Evolutionary conservation across 441 rosid genomes (phyloP).

Genomic region (Populus hybrid): DNA sequence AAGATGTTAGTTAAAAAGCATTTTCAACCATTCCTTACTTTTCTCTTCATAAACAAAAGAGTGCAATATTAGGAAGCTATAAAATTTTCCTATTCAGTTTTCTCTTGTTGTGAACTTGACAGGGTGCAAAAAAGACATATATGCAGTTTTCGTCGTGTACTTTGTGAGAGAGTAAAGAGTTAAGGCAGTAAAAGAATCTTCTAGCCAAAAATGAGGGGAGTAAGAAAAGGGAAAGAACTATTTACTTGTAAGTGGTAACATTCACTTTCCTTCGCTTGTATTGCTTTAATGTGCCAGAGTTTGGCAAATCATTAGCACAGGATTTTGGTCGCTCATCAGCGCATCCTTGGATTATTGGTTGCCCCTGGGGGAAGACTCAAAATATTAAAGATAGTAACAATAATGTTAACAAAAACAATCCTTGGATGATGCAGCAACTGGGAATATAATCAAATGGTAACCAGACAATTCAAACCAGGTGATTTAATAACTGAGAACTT

Average conservation of each 20-base stretch:
- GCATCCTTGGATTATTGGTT: slow-evolving; percentile 30
- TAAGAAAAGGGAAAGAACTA: not conserved
- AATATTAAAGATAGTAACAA: slow-evolving; percentile 4
- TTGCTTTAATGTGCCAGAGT: slow-evolving; percentile 28
- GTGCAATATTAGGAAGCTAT: not conserved
- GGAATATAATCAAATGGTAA: not conserved
- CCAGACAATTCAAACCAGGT: not conserved
- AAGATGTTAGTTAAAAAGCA: not conserved
- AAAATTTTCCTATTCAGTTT: not conserved
- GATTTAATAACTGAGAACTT: slow-evolving; percentile 25
- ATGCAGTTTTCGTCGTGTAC: not conserved
- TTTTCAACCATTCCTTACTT: not conserved
- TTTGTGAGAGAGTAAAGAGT: not conserved
- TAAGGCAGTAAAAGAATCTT: not conserved
- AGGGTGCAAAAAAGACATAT: not conserved
- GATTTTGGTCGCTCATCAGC: slow-evolving; percentile 16
- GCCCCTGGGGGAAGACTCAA: slow-evolving; percentile 34
- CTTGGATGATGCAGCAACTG: not conserved
- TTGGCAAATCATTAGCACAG: slow-evolving; percentile 23
- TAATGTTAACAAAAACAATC: not conserved
- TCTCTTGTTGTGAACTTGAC: not conserved
- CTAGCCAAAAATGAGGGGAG: too few relatives aligned
- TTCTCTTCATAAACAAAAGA: not conserved
- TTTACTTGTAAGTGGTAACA: slow-evolving; percentile 37
- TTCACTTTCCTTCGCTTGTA: slow-evolving; percentile 42